These are phyloP conservation scores for Hypoxylon sp. DNA, from an alignment of 2,329 filamentous ascomycete genomes.

Conservation along the genomic window DNA sequence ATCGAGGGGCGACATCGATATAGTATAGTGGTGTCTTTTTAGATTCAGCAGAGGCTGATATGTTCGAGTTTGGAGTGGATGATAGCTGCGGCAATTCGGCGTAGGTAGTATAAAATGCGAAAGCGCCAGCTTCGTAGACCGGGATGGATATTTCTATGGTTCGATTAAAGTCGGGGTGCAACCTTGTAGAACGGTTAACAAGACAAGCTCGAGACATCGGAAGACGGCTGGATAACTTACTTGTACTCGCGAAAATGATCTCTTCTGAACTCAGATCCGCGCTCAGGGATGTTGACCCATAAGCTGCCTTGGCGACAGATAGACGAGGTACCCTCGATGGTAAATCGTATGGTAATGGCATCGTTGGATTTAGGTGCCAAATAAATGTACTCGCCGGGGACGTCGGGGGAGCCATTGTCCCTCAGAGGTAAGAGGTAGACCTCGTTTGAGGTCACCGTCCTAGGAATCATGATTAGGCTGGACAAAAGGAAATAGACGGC, in stretches of 20 bases:
- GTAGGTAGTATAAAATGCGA: slow-evolving; percentile 95
- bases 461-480: slow-evolving; percentile 65
- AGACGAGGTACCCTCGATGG: slow-evolving; percentile 94
- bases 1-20: slow-evolving; percentile 89
- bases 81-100: slow-evolving; percentile 86
- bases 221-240: slow-evolving; percentile 66
- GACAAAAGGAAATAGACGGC: background rate
- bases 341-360: slow-evolving; percentile 87
- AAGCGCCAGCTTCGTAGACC: slow-evolving; percentile 86
- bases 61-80: slow-evolving; percentile 63
- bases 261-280: slow-evolving; percentile 81
- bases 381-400: slow-evolving; percentile 92
- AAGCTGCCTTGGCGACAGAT: slow-evolving; percentile 95
- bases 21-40: slow-evolving; percentile 86
- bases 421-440: slow-evolving; percentile 92
- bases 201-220: background rate
- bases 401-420: slow-evolving; percentile 91
- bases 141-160: slow-evolving; percentile 91
- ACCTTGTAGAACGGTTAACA: slow-evolving; percentile 63
- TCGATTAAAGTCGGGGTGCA: slow-evolving; percentile 92
- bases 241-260: slow-evolving; percentile 88
- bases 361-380: slow-evolving; percentile 80
- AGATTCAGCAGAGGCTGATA: slow-evolving; percentile 65
- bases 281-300: slow-evolving; percentile 94
- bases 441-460: slow-evolving; percentile 75